Base-by-base conservation (phyloP, 257 asterid genomes). In the Solanum rostratum region DNA sequence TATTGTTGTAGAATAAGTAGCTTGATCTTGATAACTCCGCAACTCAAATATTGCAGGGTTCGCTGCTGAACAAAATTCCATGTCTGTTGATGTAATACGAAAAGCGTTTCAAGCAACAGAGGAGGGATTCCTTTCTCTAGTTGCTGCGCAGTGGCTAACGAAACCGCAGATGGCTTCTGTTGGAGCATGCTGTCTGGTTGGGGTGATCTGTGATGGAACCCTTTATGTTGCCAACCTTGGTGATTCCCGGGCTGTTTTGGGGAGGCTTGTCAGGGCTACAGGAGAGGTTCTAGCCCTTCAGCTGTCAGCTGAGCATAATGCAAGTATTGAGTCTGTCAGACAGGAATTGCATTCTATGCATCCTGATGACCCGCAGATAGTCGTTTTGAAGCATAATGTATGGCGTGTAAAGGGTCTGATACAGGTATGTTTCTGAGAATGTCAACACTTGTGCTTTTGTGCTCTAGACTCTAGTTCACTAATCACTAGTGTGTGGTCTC, bases 331-430 rank as follows among this genome's bases (percentile, higher is more conserved):
- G 82, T 86, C 91, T 63, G 84, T 90, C 78, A 85, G 93, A 85
- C 91, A 89, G 85, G 93, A 90, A 78, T 68, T 90, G 73, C 90
- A 87, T 81, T 85, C 91, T 22, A 80, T 87, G 90, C 93, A 90
- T 76, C 91, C 93, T 0, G 91, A 90, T 86, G 93, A 90, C 84
- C 63, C 90, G 1, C 89, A 89, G 71, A 90, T 90, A 79, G 91
- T 89, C 10, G 90, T 89, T 82, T 84, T 87, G 76, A 90, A 89
- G 88, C 91, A 90, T 85, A 87, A 86, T 46, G 93, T 90, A 45
- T 90, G 93, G 93, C 91, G 93, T 80, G 91, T 90, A 20, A 90
- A 89, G 86, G 93, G 93, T 82, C 52, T 90, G 80, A 90, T 90
- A 80, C 93, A 90, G 91, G 93, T 90, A 82, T 62, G 85, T 24